phyloP scores from a whole-genome alignment of 176 grass and related monocot species.

The Eleusine indica region DNA sequence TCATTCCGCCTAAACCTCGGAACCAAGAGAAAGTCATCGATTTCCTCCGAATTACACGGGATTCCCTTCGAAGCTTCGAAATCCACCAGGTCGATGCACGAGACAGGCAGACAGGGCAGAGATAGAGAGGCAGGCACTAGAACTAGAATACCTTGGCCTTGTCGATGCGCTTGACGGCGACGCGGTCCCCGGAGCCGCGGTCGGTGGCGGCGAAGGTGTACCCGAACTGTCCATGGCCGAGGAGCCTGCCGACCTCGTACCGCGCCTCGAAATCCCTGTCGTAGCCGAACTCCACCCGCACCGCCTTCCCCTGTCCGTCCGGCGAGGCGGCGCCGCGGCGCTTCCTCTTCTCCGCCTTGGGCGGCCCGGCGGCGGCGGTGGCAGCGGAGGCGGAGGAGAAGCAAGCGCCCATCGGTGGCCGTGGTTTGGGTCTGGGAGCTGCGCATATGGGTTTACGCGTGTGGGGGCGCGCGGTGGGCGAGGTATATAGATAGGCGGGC shows the following conservation, averaged over 20 bases:
- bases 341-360: neutral
- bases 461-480: neutral
- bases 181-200: slow-evolving; percentile 60
- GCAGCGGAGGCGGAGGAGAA: slow-evolving; percentile 44
- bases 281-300: slow-evolving; percentile 70
- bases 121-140: neutral
- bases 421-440: slow-evolving; percentile 27
- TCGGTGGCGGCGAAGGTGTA: slow-evolving; percentile 95
- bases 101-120: neutral
- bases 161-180: slow-evolving; percentile 98
- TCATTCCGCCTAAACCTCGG: neutral
- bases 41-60: neutral
- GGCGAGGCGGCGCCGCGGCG: neutral
- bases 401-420: slow-evolving; percentile 53
- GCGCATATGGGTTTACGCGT: slow-evolving; percentile 43
- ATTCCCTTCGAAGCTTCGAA: neutral
- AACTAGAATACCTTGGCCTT: slow-evolving; percentile 75
- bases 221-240: slow-evolving; percentile 96
- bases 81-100: neutral
- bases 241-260: slow-evolving; percentile 84
- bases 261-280: slow-evolving; percentile 71
- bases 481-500: slow-evolving; percentile 41
- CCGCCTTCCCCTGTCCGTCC: neutral
- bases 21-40: neutral
- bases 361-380: neutral